These are phyloP conservation scores for Rutstroemia sp. DNA, from an alignment of 2,329 filamentous ascomycete genomes.

Conservation along the genomic window DNA sequence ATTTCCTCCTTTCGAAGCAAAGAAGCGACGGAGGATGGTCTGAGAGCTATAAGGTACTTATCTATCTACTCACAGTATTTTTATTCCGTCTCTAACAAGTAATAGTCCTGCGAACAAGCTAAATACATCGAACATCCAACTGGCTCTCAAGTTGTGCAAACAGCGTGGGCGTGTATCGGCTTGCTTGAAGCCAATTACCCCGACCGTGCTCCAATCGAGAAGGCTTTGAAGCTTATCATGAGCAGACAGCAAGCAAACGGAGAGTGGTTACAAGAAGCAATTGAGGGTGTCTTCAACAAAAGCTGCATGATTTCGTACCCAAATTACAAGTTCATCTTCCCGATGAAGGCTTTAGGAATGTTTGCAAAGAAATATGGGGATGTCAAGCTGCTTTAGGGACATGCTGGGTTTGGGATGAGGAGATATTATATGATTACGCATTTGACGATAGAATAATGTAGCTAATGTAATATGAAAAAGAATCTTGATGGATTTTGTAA, in stretches of 20 bases:
- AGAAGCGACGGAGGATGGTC: constrained; percentile 91
- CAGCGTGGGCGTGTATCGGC: constrained; percentile 79
- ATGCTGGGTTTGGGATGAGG: not conserved
- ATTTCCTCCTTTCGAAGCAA: constrained; percentile 81
- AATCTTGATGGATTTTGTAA: not conserved
- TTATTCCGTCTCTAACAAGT: constrained; percentile 14
- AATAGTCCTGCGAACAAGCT: constrained; percentile 66
- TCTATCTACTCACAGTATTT: not conserved
- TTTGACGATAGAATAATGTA: not conserved
- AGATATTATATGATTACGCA: not conserved
- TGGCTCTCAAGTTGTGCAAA: constrained; percentile 86
- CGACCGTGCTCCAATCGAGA: constrained; percentile 61
- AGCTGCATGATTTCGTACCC: constrained; percentile 99
- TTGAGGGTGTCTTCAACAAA: constrained; percentile 98
- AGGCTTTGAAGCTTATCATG: constrained; percentile 76
- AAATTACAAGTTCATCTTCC: constrained; percentile 97
- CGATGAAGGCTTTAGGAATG: constrained; percentile 88
- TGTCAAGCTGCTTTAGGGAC: constrained; percentile 13
- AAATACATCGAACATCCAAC: constrained; percentile 66
- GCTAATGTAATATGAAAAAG: not conserved
- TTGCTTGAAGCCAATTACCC: constrained; percentile 80
- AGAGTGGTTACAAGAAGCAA: constrained; percentile 91
- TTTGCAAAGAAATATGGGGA: constrained; percentile 36
- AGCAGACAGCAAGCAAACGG: constrained; percentile 77
- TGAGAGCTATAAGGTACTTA: constrained; percentile 70